Evolutionary conservation across 2,329 filamentous ascomycete genomes (phyloP).

Genomic region (Thielaviopsis ethacetica): DNA sequence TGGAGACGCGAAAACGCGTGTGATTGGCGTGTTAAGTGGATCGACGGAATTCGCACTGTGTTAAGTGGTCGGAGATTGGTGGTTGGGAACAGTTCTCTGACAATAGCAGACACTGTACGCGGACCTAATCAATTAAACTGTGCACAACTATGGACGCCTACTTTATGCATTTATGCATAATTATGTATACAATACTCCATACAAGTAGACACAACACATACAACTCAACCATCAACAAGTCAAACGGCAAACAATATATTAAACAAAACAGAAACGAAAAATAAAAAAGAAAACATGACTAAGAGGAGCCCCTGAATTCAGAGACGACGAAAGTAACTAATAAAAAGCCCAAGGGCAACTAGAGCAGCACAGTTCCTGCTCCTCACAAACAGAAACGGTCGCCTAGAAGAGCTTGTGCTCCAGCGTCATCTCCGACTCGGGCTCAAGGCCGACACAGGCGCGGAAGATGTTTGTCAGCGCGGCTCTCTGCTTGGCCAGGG

Average conservation of each 20-base stretch:
- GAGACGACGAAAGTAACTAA: slow-evolving; percentile 2
- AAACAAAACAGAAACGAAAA: not conserved
- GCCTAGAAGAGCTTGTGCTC: slow-evolving; percentile 89
- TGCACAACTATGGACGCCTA: no score
- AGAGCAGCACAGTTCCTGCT: not conserved
- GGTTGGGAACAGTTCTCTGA: no score
- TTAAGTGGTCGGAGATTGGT: no score
- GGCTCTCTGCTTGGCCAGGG: slow-evolving; percentile 86
- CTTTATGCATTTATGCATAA: no score
- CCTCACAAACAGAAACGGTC: not conserved
- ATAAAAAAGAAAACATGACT: not conserved
- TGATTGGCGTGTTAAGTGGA: no score
- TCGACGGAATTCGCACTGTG: no score
- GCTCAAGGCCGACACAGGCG: slow-evolving; percentile 88
- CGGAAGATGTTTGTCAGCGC: slow-evolving; percentile 97
- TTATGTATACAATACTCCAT: no score
- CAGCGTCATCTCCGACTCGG: slow-evolving; percentile 96
- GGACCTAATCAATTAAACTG: no score
- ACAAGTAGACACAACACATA: no score
- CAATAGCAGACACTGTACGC: no score
- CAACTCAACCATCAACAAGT: no score
- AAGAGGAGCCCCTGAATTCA: not conserved
- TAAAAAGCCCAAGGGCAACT: not conserved
- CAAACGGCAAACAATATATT: not conserved
- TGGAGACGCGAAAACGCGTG: no score